Evolutionary conservation across 2,329 filamentous ascomycete genomes (phyloP).

Genomic region (Huntiella omanensis): DNA sequence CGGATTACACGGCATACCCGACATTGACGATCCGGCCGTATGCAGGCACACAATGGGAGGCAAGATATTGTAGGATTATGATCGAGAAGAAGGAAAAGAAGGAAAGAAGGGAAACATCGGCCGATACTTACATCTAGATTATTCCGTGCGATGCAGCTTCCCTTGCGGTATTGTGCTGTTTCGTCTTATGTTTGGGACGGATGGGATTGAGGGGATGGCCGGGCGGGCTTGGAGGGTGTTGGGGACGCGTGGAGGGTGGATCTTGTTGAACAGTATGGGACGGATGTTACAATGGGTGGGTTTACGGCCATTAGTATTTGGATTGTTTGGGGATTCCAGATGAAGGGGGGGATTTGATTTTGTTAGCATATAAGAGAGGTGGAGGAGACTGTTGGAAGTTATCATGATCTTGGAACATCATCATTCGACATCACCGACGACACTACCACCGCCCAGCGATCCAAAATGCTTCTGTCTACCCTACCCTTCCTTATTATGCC

Average conservation of each 20-base stretch:
- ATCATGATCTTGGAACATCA: not conserved
- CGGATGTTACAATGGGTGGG: not conserved
- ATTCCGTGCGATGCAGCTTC: no score
- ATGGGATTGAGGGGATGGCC: no score
- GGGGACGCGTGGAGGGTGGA: not conserved
- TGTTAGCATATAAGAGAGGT: not conserved
- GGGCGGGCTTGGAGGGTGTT: no score
- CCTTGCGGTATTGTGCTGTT: no score
- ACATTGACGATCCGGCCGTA: no score
- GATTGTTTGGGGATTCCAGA: not conserved
- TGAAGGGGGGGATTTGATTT: not conserved
- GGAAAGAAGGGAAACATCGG: no score
- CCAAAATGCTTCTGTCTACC: not conserved
- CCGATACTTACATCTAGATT: no score
- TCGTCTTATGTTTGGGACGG: no score
- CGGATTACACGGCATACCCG: no score
- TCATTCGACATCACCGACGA: not conserved
- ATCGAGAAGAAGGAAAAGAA: no score
- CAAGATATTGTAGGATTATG: no score
- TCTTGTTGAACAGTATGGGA: not conserved
- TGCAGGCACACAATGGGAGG: no score
- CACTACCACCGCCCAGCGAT: not conserved
- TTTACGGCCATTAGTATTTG: not conserved
- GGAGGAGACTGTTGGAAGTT: not conserved
- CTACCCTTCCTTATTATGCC: slow-evolving; percentile 7